Evolutionary conservation across 352 stramenopile species (phyloP), one percentile per base, ranked within the genome.

Genomic region (Phytophthora tubulina): DNA sequence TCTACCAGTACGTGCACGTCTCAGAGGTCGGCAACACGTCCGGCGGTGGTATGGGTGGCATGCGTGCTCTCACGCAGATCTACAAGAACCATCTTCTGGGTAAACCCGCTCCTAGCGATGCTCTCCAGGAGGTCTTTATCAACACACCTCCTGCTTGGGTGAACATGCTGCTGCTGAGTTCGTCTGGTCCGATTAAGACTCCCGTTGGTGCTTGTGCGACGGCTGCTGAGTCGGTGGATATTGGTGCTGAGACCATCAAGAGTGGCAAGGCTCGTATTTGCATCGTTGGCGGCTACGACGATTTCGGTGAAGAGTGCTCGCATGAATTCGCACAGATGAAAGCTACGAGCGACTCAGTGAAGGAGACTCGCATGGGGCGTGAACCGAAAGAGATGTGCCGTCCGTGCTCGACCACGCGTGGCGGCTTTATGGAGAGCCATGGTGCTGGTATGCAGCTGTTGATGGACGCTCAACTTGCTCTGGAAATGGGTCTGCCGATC

Each of bases 301-400:
- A 96, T 63, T 96, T 96, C 50, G 89, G 89, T 32, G 91, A 97
- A 64, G 88, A 95, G 70, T 77, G 86, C 27, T 82, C 88, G 49
- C 93, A 91, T 69, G 89, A 96, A 69, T 97, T 97, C 58, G 91
- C 90, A 31, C 87, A 95, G 67, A 97, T 96, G 91, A 94, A 95
- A 67, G 88, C 91, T 4, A 97, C 86, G 5, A 96, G 85, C 55
- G 86, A 95, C 72, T 94, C 91, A 3, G 82, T 90, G 4, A 94
- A 96, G 78, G 91, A 97, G 44, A 71, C 68, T 0, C 66, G 58
- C 4, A 95, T 94, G 88, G 91, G 87, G 17, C 88, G 91, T 32
- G 85, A 91, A 13, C 86, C 89, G 3, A 79, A 83, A 48, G 91
- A 96, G 62, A 94, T 95, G 85, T 96, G 88, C 49, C 86, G 91